Conservation (phyloP, 257 asterid species). For the Orobanche coerulescens region DNA sequence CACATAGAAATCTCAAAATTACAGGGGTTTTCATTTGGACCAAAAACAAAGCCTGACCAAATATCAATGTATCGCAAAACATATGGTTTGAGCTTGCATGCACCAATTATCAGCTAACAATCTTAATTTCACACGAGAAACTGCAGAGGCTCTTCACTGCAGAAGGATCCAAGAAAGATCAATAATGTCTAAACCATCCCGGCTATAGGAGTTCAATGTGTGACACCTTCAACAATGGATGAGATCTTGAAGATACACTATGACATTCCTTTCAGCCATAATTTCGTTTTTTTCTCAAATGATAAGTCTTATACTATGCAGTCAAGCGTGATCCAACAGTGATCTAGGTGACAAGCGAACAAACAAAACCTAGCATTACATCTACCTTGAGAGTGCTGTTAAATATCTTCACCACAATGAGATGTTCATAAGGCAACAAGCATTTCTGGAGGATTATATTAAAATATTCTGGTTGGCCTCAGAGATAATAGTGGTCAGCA, state of each 20-base stretch:
- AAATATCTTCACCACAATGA: not conserved
- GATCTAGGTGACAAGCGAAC: not conserved
- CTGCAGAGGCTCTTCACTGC: not conserved
- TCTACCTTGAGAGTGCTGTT: not conserved
- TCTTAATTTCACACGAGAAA: not conserved
- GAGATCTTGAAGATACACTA: not conserved
- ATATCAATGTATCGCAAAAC: not conserved
- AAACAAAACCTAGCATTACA: slow-evolving; percentile 3
- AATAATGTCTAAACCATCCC: not conserved
- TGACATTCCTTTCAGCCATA: not conserved
- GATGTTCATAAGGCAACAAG: not conserved
- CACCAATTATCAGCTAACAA: not conserved
- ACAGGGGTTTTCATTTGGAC: not conserved
- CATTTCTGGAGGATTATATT: not conserved
- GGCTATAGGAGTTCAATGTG: not conserved
- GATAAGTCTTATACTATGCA: not conserved
- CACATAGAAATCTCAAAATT: not conserved
- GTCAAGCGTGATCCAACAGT: not conserved
- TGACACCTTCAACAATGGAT: not conserved
- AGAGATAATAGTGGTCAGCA: slow-evolving; percentile 1
- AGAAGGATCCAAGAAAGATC: not conserved
- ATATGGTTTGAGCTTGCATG: not conserved
- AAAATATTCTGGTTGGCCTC: not conserved
- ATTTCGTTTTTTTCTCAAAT: not conserved
- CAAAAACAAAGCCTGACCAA: not conserved